Evolutionary conservation across 768 basidiomycete species (phyloP).

Genomic region (Collybia sp.): DNA sequence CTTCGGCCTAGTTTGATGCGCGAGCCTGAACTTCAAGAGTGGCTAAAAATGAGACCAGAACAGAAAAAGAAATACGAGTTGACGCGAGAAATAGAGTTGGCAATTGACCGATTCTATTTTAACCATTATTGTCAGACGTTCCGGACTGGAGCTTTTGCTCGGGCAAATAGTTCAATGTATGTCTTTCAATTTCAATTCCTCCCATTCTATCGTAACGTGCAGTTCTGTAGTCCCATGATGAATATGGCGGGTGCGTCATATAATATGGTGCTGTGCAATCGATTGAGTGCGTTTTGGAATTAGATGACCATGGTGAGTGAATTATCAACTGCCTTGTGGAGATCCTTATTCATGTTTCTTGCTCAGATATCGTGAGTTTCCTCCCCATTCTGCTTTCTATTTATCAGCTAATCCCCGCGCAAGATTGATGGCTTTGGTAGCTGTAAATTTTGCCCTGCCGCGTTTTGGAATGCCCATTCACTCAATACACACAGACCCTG

Average conservation of each 20-base stretch:
- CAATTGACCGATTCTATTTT: slow-evolving; percentile 87
- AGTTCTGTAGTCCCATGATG: slow-evolving; percentile 63
- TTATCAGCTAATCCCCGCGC: slow-evolving; percentile 1
- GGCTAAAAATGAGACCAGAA: slow-evolving; percentile 62
- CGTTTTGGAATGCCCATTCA: no score
- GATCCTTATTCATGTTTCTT: neutral
- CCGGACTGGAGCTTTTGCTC: slow-evolving; percentile 83
- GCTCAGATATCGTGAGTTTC: slow-evolving; percentile 16
- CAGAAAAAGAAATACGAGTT: slow-evolving; percentile 56
- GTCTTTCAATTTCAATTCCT: slow-evolving; percentile 21
- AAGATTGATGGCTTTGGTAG: slow-evolving; percentile 84
- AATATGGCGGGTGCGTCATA: slow-evolving; percentile 71
- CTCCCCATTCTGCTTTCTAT: slow-evolving; percentile 7
- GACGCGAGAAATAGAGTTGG: slow-evolving; percentile 64
- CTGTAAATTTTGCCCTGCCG: slow-evolving; percentile 40
- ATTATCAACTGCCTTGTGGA: slow-evolving; percentile 2
- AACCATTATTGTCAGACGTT: slow-evolving; percentile 88
- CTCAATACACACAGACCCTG: slow-evolving; percentile 54
- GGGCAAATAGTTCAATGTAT: slow-evolving; percentile 88
- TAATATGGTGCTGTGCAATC: neutral
- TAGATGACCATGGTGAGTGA: slow-evolving; percentile 76
- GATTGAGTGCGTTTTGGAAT: slow-evolving; percentile 1
- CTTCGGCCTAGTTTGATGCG: slow-evolving; percentile 53
- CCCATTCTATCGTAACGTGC: slow-evolving; percentile 1
- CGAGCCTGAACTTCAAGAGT: slow-evolving; percentile 86